These are phyloP conservation scores for Calonectria multiphialidica DNA, from an alignment of 2,329 filamentous ascomycete species.

Conservation along the genomic window DNA sequence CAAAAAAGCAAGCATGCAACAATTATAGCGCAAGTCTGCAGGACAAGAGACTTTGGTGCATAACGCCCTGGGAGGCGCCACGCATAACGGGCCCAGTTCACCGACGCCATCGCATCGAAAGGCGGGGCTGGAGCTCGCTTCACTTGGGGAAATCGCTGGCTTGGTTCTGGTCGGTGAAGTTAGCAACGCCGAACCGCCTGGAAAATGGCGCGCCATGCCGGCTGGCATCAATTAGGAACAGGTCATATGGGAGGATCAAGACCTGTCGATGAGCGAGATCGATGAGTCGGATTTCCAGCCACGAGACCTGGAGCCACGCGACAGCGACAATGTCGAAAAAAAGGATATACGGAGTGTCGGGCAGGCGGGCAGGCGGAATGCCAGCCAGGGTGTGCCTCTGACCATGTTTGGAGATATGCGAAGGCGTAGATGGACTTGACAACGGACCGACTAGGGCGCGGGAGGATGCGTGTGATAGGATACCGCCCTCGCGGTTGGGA, in stretches of 20 bases:
- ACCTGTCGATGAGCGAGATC: neutral
- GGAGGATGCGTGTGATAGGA: slow-evolving; percentile 44
- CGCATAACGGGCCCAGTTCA: slow-evolving; percentile 12
- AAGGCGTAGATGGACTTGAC: slow-evolving; percentile 12
- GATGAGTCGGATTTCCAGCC: neutral
- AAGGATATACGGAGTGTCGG: slow-evolving; percentile 5
- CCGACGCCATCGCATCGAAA: slow-evolving; percentile 11
- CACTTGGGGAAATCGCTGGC: slow-evolving; percentile 4
- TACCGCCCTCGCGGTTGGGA: slow-evolving; percentile 43
- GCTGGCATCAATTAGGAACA: slow-evolving; percentile 3
- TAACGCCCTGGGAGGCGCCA: slow-evolving; percentile 21
- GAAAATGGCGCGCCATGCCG: slow-evolving; percentile 14
- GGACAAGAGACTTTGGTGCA: slow-evolving; percentile 11
- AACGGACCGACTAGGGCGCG: slow-evolving; percentile 46
- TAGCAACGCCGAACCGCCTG: slow-evolving; percentile 6
- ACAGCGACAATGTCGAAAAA: neutral
- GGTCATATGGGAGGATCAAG: slow-evolving; percentile 1
- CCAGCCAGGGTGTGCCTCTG: slow-evolving; percentile 1
- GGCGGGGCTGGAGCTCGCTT: slow-evolving; percentile 20
- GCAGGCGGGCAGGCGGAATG: slow-evolving; percentile 12
- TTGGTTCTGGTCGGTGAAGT: slow-evolving; percentile 20
- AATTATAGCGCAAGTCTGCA: slow-evolving; percentile 20
- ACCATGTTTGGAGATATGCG: neutral
- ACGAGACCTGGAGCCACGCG: slow-evolving; percentile 2
- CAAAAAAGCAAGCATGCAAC: slow-evolving; percentile 5